Conservation (phyloP, 2,329 filamentous ascomycete species). For the Ceratocystis eucalypticola region DNA sequence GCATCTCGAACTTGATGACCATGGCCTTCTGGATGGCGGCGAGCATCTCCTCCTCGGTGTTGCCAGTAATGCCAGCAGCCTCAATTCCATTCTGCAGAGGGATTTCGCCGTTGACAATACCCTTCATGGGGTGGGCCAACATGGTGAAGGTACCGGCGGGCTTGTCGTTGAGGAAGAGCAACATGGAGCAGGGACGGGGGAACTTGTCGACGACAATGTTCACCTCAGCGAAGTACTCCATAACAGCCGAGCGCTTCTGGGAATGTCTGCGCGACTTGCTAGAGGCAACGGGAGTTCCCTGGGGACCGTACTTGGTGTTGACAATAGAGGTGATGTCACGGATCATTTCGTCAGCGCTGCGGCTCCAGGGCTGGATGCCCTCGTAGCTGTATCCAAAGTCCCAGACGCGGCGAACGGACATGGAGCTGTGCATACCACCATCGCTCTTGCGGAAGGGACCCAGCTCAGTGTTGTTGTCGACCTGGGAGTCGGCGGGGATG, state of each 20-base stretch:
- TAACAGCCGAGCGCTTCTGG: slow-evolving; percentile 7
- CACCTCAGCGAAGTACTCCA: slow-evolving; percentile 27
- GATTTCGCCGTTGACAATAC: slow-evolving; percentile 26
- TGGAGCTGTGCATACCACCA: slow-evolving; percentile 32
- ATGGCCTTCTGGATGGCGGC: slow-evolving; percentile 20
- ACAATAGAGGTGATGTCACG: slow-evolving; percentile 25
- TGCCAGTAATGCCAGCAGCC: slow-evolving; percentile 35
- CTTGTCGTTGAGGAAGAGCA: slow-evolving; percentile 26
- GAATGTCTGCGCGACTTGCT: background rate
- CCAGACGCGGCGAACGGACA: slow-evolving; percentile 25
- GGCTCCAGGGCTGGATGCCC: slow-evolving; percentile 28
- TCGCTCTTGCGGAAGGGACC: slow-evolving; percentile 36
- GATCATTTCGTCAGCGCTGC: slow-evolving; percentile 25
- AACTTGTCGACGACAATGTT: slow-evolving; percentile 27
- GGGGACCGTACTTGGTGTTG: slow-evolving; percentile 26
- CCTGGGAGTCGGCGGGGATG: slow-evolving; percentile 29
- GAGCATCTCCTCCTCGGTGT: slow-evolving; percentile 7
- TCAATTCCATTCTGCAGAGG: slow-evolving; percentile 52
- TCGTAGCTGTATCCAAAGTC: slow-evolving; percentile 31
- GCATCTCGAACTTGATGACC: slow-evolving; percentile 22
- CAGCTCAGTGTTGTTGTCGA: slow-evolving; percentile 34
- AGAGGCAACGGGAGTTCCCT: background rate
- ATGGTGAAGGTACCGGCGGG: slow-evolving; percentile 27
- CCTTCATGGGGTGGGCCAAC: slow-evolving; percentile 27
- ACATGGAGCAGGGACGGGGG: slow-evolving; percentile 27